Percentiles rank a stretch among this genome's conserved stretches.
Evolutionary conservation across 2,329 filamentous ascomycete species (phyloP).

Genomic region (Metarhizium rileyi): DNA sequence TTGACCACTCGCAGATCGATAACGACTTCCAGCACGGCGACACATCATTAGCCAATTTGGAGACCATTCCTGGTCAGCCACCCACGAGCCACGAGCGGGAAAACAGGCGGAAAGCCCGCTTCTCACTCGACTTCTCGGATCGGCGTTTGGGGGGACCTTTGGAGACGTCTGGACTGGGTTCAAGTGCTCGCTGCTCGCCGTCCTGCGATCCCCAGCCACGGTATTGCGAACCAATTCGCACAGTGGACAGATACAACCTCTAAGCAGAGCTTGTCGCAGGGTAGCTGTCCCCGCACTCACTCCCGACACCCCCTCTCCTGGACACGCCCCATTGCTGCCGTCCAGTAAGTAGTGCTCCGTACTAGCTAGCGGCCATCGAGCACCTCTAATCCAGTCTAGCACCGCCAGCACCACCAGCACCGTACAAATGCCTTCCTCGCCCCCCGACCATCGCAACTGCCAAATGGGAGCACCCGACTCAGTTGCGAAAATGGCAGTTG

Average conservation of each 20-base stretch:
- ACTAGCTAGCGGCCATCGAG: no score
- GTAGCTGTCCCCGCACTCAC: neutral
- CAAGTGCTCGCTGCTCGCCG: no score
- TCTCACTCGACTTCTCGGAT: neutral
- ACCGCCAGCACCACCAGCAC: neutral
- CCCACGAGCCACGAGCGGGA: neutral
- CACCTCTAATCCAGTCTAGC: no score
- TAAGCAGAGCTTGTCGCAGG: neutral
- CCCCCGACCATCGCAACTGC: slow-evolving; percentile 48
- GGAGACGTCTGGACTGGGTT: no score
- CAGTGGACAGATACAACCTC: no score
- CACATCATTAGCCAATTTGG: slow-evolving; percentile 3
- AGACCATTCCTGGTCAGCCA: neutral
- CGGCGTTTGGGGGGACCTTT: neutral
- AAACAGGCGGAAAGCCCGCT: neutral
- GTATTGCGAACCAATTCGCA: neutral
- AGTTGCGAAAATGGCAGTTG: slow-evolving; percentile 50
- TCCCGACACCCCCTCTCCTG: slow-evolving; percentile 8
- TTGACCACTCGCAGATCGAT: neutral
- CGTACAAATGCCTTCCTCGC: slow-evolving; percentile 54
- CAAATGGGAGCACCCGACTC: slow-evolving; percentile 35
- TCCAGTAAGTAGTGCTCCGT: no score
- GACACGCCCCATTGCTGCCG: slow-evolving; percentile 12
- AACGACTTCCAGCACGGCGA: neutral
- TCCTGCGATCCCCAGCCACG: neutral